phyloP scores from a whole-genome alignment of 1,139 yeast genomes.

The Sugiyamaella novakii region DNA sequence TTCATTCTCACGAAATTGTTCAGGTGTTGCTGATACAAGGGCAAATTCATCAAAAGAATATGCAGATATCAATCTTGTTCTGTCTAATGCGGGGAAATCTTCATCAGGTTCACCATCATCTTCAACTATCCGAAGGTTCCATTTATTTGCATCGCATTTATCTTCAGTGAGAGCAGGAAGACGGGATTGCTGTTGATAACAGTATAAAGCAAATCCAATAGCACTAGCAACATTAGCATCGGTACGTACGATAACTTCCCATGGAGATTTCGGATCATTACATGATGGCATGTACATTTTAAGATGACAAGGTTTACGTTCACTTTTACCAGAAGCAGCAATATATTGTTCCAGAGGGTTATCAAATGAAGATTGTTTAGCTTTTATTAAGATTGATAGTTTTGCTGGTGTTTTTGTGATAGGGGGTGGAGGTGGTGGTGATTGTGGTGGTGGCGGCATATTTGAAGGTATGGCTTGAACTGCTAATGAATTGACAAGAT shows the following conservation, averaged over 20 bases:
- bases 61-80: constrained; percentile 45
- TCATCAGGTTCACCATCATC: constrained; percentile 53
- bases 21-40: constrained; percentile 44
- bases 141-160: constrained; percentile 43
- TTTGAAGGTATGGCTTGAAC: not conserved
- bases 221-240: constrained; percentile 47
- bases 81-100: constrained; percentile 50
- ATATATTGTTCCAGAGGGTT: constrained; percentile 48
- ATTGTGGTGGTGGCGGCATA: not conserved
- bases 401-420: constrained; percentile 20
- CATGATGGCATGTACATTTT: constrained; percentile 46
- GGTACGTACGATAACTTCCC: constrained; percentile 44
- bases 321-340: constrained; percentile 45
- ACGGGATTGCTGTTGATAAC: constrained; percentile 37
- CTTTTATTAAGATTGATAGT: constrained; percentile 38
- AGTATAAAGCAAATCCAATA: constrained; percentile 47
- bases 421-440: constrained; percentile 3
- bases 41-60: constrained; percentile 51
- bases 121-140: constrained; percentile 49
- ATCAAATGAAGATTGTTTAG: constrained; percentile 37
- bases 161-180: constrained; percentile 39
- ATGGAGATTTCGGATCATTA: constrained; percentile 38
- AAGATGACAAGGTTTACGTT: constrained; percentile 41
- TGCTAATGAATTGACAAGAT: not conserved
- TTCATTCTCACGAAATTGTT: constrained; percentile 41